Evolutionary conservation across 1,284 basidiomycete species (phyloP), one percentile per base, ranked within the genome.

Genomic region (Moniliella sp.): DNA sequence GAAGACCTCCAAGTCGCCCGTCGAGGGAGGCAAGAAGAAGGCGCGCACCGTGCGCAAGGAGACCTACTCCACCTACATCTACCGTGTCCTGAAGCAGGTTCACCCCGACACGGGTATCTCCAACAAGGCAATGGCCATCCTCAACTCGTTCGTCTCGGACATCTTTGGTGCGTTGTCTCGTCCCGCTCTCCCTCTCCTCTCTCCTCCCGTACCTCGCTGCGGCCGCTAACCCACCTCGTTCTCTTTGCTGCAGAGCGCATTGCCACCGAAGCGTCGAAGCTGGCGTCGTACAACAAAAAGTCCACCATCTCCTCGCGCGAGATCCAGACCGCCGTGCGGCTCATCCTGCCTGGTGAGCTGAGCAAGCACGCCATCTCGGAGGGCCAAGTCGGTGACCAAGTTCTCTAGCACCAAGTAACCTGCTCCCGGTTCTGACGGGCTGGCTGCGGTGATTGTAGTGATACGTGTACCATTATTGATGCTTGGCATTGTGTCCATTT

Each of bases 291-390:
- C 56, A 59, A 59, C 54, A 59, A 59, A 51, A 56, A 57, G 46
- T 53, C 49, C 34, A 59, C 56, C 44, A 59, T 61, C 52, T 57
- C 56, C 28, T 57, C 57, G 43, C 56, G 56, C 56, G n/a, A 61
- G 54, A 61, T 61, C 42, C 59, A 61, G 48, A 61, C 57, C 8
- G 55, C 48, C 18, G 56, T 57, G 28, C 53, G 56, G 18, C 48
- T 59, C 32, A 59, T 59, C 39, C n/a, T n/a, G n/a, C 56, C 56
- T 34, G 74, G 73, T 61, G 74, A 77, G 63, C 66, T 76, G 35
- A 73, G 73, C 50, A 78, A 78, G 70, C 76, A 78, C 64, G 76
- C 75, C 56, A 76, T 80, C 64, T 78, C 75, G 12, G 77, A 80
- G 64, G 77, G 77, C 74, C 40, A 76, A 75, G 66, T 63, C 64